Conservation (phyloP, 257 asterid genomes). For the Gynochthodes officinalis region DNA sequence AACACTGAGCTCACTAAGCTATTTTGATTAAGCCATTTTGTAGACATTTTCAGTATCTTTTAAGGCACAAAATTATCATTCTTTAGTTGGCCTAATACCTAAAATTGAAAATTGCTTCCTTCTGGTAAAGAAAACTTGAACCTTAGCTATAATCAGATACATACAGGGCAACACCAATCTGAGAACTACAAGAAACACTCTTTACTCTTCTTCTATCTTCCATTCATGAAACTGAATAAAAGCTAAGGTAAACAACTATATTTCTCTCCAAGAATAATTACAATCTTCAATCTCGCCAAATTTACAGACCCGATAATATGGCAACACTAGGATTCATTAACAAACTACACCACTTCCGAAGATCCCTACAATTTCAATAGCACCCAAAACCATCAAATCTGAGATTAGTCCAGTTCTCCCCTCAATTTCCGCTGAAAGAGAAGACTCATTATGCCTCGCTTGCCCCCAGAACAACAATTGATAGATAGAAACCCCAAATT, state of each 20-base stretch:
- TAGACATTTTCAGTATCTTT: neutral
- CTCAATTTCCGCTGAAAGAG: slow-evolving; percentile 1
- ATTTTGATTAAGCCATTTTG: no score
- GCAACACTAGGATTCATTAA: neutral
- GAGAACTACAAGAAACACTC: neutral
- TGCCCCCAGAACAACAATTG: neutral
- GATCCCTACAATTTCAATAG: neutral
- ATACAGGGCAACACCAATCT: neutral
- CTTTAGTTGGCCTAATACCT: neutral
- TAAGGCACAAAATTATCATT: neutral
- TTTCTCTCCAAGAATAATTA: neutral
- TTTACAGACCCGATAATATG: neutral
- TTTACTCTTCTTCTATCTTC: neutral
- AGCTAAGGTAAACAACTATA: neutral
- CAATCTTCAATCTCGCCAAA: neutral
- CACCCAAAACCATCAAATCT: neutral
- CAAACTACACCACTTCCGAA: neutral
- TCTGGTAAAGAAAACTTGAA: neutral
- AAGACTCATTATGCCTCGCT: neutral
- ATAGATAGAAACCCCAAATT: neutral
- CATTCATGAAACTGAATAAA: neutral
- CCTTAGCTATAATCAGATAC: neutral
- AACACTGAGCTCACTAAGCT: neutral
- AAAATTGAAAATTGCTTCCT: neutral
- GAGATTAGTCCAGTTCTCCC: neutral